Evolutionary conservation across 805 yeast genomes (phyloP), one percentile per base, ranked within the genome.

Genomic region (Kockiozyma suomiensis): DNA sequence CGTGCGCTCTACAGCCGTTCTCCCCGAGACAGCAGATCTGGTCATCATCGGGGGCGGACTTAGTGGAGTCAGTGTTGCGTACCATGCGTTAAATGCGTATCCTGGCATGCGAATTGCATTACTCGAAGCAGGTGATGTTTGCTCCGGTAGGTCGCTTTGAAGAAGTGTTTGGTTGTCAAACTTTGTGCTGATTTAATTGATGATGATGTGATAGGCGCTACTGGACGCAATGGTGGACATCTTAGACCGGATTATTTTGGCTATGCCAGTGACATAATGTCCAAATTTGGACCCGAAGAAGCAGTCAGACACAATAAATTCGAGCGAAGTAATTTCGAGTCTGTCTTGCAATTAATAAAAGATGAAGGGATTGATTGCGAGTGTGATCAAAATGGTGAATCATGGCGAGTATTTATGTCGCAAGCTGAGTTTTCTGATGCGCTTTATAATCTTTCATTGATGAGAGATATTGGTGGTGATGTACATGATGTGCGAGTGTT

Each of bases 141-240:
- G 79, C 50, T 70, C 76, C 10, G 79, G 80, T 63, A 41, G 8
- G 54, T 42, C 1, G n/a, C n/a, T 21, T 28, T 21, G 2, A 3
- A 17, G 23, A 25, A 15, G 7, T 30, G 35, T 10, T 25, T 3
- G 28, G 38, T 4, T 1, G 8, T 26, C 40, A 19, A 8, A 12
- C 6, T 19, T 19, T 19, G 35, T 40, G 32, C 13, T 45, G 25
- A 40, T 13, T 6, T 56, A 17, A 25, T n/a, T n/a, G n/a, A n/a
- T n/a, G n/a, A n/a, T n/a, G n/a, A n/a, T n/a, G n/a, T 32, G 19
- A 21, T 6, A 63, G 69, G 69, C 35, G 83, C 82, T 5, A 77
- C 81, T 1, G 82, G 80, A 6, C 69, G 83, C 57, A 80, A 80
- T 59, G 82, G 83, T 23, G 83, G 83, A 1, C 83, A 80, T 62